Conservation (phyloP, 2,329 filamentous ascomycete species). For the Stagonosporopsis rhizophila region DNA sequence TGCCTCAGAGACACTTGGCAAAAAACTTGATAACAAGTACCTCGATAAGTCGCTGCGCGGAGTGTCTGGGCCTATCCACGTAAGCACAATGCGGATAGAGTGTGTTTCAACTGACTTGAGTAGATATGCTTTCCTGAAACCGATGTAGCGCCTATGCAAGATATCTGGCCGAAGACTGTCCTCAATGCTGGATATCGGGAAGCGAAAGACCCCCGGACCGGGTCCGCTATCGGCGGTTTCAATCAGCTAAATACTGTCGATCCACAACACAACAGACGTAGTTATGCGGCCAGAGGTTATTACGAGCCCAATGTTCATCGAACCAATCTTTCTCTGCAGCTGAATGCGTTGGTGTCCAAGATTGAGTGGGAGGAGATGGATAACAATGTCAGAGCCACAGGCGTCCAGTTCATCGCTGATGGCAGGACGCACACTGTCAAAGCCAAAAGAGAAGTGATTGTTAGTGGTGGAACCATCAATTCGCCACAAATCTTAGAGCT, state of each 20-base stretch:
- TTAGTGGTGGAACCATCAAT: slow-evolving; percentile 37
- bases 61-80: slow-evolving; percentile 35
- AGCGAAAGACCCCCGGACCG: slow-evolving; percentile 35
- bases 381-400: slow-evolving; percentile 50
- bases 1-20: slow-evolving; percentile 24
- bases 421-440: slow-evolving; percentile 41
- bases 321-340: slow-evolving; percentile 57
- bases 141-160: slow-evolving; percentile 32
- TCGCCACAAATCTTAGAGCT: slow-evolving; percentile 44
- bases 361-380: slow-evolving; percentile 55
- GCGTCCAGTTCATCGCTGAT: slow-evolving; percentile 48
- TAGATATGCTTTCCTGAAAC: slow-evolving; percentile 33
- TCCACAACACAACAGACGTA: slow-evolving; percentile 35
- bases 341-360: slow-evolving; percentile 55
- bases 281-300: slow-evolving; percentile 49
- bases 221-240: slow-evolving; percentile 41
- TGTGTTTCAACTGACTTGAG: slow-evolving; percentile 3
- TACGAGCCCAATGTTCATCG: slow-evolving; percentile 47
- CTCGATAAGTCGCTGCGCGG: slow-evolving; percentile 33
- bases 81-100: slow-evolving; percentile 2
- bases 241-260: slow-evolving; percentile 40
- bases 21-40: slow-evolving; percentile 36
- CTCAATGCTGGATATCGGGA: slow-evolving; percentile 34
- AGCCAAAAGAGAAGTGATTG: slow-evolving; percentile 41
- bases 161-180: slow-evolving; percentile 38